A percentile compares a stretch with the other conserved stretches of the same genome.
These are phyloP conservation scores for Tulasnella sp. DNA, from an alignment of 768 basidiomycete genomes.

Conservation along the genomic window DNA sequence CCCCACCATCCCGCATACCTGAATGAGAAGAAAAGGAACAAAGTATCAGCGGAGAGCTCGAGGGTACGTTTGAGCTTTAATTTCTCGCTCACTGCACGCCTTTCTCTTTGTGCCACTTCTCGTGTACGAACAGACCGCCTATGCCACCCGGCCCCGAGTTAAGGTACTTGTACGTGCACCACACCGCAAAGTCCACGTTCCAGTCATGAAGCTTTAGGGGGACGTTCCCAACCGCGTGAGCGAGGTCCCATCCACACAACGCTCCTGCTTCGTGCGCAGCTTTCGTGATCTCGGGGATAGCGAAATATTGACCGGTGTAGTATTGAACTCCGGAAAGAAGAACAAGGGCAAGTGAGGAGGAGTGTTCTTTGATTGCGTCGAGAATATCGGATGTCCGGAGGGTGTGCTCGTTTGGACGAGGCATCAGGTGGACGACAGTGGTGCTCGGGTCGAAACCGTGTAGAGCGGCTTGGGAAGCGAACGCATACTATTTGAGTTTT, in stretches of 20 bases:
- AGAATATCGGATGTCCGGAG: slow-evolving; percentile 88
- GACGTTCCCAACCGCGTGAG: slow-evolving; percentile 92
- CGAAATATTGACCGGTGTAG: slow-evolving; percentile 94
- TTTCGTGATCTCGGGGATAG: slow-evolving; percentile 70
- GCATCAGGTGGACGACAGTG: slow-evolving; percentile 66
- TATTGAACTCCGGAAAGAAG: slow-evolving; percentile 92
- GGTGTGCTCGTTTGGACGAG: slow-evolving; percentile 71
- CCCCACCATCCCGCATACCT: slow-evolving; percentile 99
- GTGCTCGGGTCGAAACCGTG: slow-evolving; percentile 67
- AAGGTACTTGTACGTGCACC: slow-evolving; percentile 98
- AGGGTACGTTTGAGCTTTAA: background rate
- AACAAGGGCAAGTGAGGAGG: slow-evolving; percentile 72
- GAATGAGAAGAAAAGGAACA: background rate
- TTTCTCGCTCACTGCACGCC: slow-evolving; percentile 40
- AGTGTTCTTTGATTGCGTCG: slow-evolving; percentile 56
- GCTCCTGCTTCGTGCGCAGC: slow-evolving; percentile 78
- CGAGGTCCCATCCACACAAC: slow-evolving; percentile 95
- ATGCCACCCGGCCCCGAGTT: slow-evolving; percentile 97
- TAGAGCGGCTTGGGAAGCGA: slow-evolving; percentile 76
- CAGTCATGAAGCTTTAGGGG: slow-evolving; percentile 82
- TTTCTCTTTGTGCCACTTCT: slow-evolving; percentile 53
- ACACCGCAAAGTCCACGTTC: slow-evolving; percentile 94
- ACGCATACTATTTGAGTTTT: slow-evolving; percentile 61
- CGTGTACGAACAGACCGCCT: slow-evolving; percentile 83
- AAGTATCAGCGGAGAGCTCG: slow-evolving; percentile 6